These are phyloP conservation scores for Datisca glomerata DNA, from an alignment of 306 rosid genomes.

Conservation along the genomic window DNA sequence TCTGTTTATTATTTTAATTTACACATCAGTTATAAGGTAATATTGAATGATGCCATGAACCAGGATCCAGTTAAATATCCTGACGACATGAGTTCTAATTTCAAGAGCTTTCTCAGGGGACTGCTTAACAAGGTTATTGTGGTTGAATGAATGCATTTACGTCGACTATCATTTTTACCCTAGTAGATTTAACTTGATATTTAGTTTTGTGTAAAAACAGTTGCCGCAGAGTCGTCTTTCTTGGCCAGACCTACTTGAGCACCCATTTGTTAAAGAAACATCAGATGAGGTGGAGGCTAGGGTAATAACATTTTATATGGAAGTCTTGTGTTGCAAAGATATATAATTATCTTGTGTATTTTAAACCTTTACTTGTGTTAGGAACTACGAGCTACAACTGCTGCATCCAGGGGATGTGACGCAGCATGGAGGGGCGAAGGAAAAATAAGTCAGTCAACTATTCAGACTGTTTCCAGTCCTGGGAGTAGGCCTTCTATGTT, in stretches of 20 bases:
- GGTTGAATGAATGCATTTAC: constrained; percentile 10
- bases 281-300: constrained; percentile 37
- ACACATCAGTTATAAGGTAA: constrained; percentile 8
- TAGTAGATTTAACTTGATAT: constrained; percentile 10
- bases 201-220: constrained; percentile 26
- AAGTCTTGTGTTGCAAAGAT: background rate
- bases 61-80: constrained; percentile 99
- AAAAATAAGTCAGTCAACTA: constrained; percentile 28
- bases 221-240: constrained; percentile 88
- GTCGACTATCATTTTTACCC: constrained; percentile 12
- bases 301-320: constrained; percentile 33
- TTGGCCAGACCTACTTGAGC: constrained; percentile 95
- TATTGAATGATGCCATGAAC: constrained; percentile 15
- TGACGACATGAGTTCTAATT: constrained; percentile 67
- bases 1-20: background rate
- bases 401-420: constrained; percentile 29
- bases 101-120: constrained; percentile 84
- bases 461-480: constrained; percentile 27
- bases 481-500: constrained; percentile 8
- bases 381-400: constrained; percentile 38
- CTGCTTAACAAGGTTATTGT: constrained; percentile 80
- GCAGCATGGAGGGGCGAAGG: constrained; percentile 45
- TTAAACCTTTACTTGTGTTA: constrained; percentile 14
- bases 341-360: background rate
- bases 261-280: constrained; percentile 83